Conservation (phyloP, 2,329 filamentous ascomycete genomes). For the Karstenula rhodostoma region DNA sequence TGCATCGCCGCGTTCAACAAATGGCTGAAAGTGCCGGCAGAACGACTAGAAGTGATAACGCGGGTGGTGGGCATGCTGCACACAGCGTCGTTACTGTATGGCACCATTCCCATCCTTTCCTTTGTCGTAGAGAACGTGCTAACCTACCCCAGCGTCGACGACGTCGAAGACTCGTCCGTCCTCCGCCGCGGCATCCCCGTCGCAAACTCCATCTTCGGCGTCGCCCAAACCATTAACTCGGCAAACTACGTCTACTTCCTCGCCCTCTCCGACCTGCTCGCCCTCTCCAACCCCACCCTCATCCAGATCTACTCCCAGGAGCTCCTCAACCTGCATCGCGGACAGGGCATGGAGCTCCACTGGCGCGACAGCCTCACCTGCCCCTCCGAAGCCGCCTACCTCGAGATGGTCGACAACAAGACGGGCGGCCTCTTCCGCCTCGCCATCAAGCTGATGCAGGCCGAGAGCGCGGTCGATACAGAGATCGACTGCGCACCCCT, state of each 20-base stretch:
- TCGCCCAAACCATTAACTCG: constrained; percentile 87
- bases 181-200: constrained; percentile 82
- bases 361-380: constrained; percentile 87
- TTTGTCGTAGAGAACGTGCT: not conserved
- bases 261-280: constrained; percentile 77
- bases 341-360: constrained; percentile 90
- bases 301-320: constrained; percentile 82
- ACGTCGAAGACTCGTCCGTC: constrained; percentile 83
- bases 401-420: constrained; percentile 95
- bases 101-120: not conserved
- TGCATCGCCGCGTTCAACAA: constrained; percentile 83
- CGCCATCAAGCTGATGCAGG: constrained; percentile 88
- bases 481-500: constrained; percentile 77
- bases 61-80: constrained; percentile 85
- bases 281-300: constrained; percentile 71
- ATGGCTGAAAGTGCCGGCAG: constrained; percentile 77
- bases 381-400: constrained; percentile 85
- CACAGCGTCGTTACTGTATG: constrained; percentile 76
- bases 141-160: constrained; percentile 66
- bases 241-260: constrained; percentile 90
- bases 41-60: constrained; percentile 77
- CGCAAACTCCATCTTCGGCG: constrained; percentile 84
- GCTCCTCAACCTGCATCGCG: constrained; percentile 82
- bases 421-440: constrained; percentile 87
- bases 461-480: constrained; percentile 61